Base-by-base conservation (phyloP, 148 eudicot genomes). In the Rhododendron simsii region DNA sequence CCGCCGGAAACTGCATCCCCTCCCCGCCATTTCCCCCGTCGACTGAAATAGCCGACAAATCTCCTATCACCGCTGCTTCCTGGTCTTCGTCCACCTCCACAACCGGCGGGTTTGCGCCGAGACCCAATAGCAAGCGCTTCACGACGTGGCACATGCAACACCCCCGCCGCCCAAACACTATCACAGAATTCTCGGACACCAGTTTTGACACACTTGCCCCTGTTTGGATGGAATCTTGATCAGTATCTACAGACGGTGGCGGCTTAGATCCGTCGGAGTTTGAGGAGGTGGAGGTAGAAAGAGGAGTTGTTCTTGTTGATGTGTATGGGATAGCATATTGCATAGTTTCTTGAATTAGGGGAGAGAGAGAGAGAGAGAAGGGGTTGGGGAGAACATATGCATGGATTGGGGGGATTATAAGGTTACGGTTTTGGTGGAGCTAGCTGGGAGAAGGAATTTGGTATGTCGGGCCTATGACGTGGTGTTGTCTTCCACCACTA, bases 111-210 rank as follows among this genome's bases (percentile, higher is more conserved):
- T 95, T 95, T 4, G 91, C 98, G 8, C 98, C 98, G 4, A 90
- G 88, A 4, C 94, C 94, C 7, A 93, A 82, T 9, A 96, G 86
- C 81, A 96, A 76, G 16, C 85, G 91, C 88, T 93, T 90, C 51
- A 91, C 93, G 26, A 95, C 98, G 78, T 95, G 95, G 89, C 94
- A 90, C 98, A 96, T 93, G 86, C 98, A 96, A 80, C 98, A 96
- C 53, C 98, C 98, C 2, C 84, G 87, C 35, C 86, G 84, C 15
- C 92, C 98, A 2, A 96, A 87, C 39, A 96, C 94, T 10, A 96
- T 89, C 73, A 95, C 89, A 23, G 95, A 91, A 44, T 96, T 96
- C 51, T 95, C 96, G 79, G 91, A 83, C 84, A 92, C 94, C 33
- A 93, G 15, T 59, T 83, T 87, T 20, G 50, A 28, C 33, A 81